These are phyloP conservation scores for Fusarium keratoplasticum DNA, from an alignment of 2,329 filamentous ascomycete species.

Conservation along the genomic window DNA sequence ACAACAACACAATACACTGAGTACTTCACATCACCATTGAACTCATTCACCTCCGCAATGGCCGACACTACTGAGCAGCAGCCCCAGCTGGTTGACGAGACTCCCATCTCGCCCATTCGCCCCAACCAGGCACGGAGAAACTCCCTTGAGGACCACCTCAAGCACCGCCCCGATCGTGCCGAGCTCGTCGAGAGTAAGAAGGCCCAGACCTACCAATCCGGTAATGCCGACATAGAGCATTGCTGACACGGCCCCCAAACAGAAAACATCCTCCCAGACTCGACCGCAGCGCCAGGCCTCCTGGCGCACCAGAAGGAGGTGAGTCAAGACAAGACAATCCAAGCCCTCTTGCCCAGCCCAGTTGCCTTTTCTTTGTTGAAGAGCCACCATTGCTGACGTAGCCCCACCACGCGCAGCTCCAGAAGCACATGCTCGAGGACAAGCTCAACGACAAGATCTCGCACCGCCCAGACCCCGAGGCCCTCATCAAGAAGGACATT, in stretches of 20 bases:
- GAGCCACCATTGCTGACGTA: constrained; percentile 22
- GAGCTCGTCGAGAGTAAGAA: constrained; percentile 82
- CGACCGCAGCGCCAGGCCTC: constrained; percentile 80
- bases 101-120: constrained; percentile 65
- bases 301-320: constrained; percentile 83
- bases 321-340: constrained; percentile 30
- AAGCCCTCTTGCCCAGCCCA: not conserved
- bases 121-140: constrained; percentile 68
- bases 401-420: constrained; percentile 60
- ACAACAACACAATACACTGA: constrained; percentile 4
- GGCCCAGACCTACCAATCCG: constrained; percentile 27
- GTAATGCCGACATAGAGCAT: constrained; percentile 42
- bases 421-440: constrained; percentile 89
- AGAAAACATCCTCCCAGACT: constrained; percentile 90
- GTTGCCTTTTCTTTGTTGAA: not conserved
- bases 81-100: constrained; percentile 58
- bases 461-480: constrained; percentile 79
- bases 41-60: constrained; percentile 33
- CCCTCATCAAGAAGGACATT: constrained; percentile 83
- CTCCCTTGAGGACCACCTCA: constrained; percentile 78
- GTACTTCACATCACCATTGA: not conserved
- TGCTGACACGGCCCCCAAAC: constrained; percentile 39
- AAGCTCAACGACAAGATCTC: constrained; percentile 88
- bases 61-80: constrained; percentile 43
- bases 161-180: constrained; percentile 79